These are phyloP conservation scores for Chrysosporium keratinophilum DNA, from an alignment of 2,329 filamentous ascomycete species.

Conservation along the genomic window DNA sequence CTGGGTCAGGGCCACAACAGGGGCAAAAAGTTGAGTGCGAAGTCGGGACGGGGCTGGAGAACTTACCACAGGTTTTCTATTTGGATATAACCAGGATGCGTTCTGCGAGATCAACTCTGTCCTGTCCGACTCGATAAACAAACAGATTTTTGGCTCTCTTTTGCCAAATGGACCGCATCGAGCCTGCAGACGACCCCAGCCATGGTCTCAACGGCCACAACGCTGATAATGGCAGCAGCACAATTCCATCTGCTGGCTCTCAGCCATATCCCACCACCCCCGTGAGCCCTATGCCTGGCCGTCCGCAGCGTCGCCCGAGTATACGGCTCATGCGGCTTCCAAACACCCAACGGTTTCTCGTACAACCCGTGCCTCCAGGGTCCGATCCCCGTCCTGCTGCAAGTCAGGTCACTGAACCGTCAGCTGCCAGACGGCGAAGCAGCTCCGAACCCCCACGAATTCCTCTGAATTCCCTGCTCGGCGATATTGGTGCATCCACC, in stretches of 20 bases:
- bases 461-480: constrained; percentile 24
- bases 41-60: background rate
- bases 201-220: background rate
- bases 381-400: background rate
- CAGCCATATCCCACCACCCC: background rate
- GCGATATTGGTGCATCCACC: constrained; percentile 19
- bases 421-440: constrained; percentile 30
- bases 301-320: constrained; percentile 2
- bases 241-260: background rate
- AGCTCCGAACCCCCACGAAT: constrained; percentile 33
- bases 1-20: background rate
- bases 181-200: constrained; percentile 17
- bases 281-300: background rate
- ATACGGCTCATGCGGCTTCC: constrained; percentile 16
- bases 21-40: background rate
- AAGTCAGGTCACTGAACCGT: constrained; percentile 21
- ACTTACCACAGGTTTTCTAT: background rate
- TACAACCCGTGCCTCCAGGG: constrained; percentile 11
- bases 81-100: constrained; percentile 3
- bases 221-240: background rate
- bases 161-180: constrained; percentile 31
- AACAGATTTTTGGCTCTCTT: background rate
- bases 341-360: constrained; percentile 16
- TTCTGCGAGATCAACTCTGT: background rate
- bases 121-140: background rate